phyloP scores from a whole-genome alignment of 169 alveolate genomes.

The Cryptosporidium viatorum region DNA sequence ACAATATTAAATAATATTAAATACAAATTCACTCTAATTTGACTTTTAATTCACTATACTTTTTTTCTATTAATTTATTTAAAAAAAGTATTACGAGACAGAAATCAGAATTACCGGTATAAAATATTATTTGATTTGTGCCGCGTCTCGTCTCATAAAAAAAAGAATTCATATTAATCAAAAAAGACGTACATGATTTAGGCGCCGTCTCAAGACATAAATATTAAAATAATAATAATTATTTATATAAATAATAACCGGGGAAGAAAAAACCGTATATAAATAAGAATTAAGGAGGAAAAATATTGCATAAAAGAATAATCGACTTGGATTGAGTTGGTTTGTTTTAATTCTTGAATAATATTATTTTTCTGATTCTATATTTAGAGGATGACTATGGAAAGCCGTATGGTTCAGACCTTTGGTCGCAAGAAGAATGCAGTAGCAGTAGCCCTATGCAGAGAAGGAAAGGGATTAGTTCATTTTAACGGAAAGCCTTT shows the following conservation, averaged over 20 bases:
- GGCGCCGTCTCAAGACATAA: constrained; percentile 75
- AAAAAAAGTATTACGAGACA: constrained; percentile 22
- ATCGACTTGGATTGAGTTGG: neutral
- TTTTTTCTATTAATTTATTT: neutral
- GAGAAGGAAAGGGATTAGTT: constrained; percentile 94
- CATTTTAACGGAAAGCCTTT: constrained; percentile 96
- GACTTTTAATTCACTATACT: neutral
- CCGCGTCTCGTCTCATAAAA: constrained; percentile 18
- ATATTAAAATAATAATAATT: neutral
- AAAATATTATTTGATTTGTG: neutral
- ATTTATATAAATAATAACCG: neutral
- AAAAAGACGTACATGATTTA: constrained; percentile 38
- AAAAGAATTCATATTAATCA: neutral
- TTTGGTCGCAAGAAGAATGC: constrained; percentile 99
- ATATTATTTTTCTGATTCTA: neutral
- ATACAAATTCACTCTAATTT: neutral
- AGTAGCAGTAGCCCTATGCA: constrained; percentile 97
- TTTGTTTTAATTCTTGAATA: neutral
- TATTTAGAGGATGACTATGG: constrained; percentile 74
- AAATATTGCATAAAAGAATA: neutral
- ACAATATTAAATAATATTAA: too few species aligned
- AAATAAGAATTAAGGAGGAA: neutral
- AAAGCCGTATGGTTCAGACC: constrained; percentile 91
- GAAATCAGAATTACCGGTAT: neutral
- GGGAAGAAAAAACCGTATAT: neutral